Evolutionary conservation across 306 rosid genomes (phyloP).

Genomic region (Cicer cuneatum): DNA sequence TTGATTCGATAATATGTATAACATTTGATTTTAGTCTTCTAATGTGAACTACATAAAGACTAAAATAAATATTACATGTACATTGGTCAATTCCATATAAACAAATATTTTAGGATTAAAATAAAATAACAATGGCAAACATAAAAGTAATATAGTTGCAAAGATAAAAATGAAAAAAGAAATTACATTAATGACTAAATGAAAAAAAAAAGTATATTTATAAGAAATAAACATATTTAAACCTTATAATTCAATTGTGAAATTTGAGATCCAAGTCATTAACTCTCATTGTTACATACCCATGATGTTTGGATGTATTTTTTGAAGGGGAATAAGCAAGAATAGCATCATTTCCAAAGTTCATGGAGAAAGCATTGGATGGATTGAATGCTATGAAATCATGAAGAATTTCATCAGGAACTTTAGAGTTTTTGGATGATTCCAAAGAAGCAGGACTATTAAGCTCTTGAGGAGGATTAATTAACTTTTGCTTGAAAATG

Average conservation of each 20-base stretch:
- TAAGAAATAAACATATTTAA: too few relatives aligned
- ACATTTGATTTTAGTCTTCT: neutral
- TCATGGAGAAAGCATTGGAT: constrained; percentile 58
- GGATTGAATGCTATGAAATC: constrained; percentile 59
- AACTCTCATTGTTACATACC: constrained; percentile 47
- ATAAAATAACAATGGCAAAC: neutral
- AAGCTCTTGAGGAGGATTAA: constrained; percentile 86
- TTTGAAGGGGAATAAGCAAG: constrained; percentile 62
- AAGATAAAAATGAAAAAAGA: neutral
- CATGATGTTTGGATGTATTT: constrained; percentile 44
- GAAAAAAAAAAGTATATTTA: neutral
- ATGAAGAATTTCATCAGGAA: constrained; percentile 55
- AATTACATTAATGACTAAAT: too few relatives aligned
- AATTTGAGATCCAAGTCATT: constrained; percentile 22
- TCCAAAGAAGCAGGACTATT: constrained; percentile 66
- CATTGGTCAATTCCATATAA: neutral
- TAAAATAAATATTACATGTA: neutral
- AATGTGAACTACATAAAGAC: neutral
- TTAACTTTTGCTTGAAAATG: constrained; percentile 76
- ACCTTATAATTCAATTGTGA: neutral
- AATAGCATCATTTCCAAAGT: constrained; percentile 61
- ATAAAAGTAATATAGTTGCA: neutral
- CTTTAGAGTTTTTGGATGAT: constrained; percentile 58
- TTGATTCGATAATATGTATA: too few relatives aligned
- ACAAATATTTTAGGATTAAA: neutral